These are phyloP conservation scores for Solanum virginianum DNA, from an alignment of 257 asterid species.

Conservation along the genomic window DNA sequence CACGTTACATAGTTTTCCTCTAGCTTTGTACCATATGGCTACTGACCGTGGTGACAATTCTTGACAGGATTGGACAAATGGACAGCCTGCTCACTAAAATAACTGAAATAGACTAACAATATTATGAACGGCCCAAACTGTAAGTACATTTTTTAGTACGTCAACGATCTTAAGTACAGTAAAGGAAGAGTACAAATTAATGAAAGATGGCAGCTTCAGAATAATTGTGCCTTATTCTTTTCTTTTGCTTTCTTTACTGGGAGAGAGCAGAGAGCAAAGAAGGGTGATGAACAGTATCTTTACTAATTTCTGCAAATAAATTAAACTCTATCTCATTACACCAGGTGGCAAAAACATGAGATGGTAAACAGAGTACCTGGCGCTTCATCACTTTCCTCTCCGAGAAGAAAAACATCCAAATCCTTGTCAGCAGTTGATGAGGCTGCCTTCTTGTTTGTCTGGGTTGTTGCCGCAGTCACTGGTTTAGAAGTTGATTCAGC, in stretches of 20 bases:
- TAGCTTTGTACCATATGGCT: not conserved
- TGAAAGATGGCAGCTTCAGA: not conserved
- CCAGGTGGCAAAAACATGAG: not conserved
- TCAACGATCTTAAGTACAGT: not conserved
- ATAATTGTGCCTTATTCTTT: not conserved
- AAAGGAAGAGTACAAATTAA: not conserved
- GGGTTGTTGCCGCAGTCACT: conserved; percentile 20
- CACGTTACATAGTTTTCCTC: not conserved
- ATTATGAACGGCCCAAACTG: not conserved
- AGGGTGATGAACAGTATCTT: not conserved
- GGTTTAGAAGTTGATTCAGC: conserved; percentile 35
- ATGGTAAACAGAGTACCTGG: conserved; percentile 43
- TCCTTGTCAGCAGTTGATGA: conserved; percentile 69
- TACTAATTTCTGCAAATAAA: not conserved
- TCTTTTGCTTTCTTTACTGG: not conserved
- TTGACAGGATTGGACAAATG: not conserved
- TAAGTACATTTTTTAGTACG: not conserved
- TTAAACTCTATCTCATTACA: not conserved
- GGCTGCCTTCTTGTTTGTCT: conserved; percentile 29
- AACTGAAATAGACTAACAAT: not conserved
- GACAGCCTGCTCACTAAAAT: not conserved
- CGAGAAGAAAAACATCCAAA: conserved; percentile 89
- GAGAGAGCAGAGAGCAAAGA: not conserved
- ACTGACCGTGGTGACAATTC: not conserved
- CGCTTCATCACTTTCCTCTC: conserved; percentile 83